Evolutionary conservation across 805 yeast genomes (phyloP).

Genomic region (Lipomyces orientalis): DNA sequence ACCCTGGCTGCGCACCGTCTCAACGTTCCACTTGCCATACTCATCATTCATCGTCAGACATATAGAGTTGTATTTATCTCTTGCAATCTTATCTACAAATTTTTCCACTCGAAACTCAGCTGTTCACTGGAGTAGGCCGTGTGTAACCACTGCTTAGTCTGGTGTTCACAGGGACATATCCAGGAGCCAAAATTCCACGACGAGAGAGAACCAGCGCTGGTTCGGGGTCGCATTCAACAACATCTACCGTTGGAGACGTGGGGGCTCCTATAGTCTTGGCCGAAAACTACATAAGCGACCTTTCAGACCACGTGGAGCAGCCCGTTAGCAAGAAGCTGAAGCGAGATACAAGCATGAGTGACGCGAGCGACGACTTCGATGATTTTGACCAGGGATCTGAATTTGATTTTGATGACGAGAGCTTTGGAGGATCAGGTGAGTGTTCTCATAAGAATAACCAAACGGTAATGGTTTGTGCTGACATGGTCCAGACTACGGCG

Average conservation of each 20-base stretch:
- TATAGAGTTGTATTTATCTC: background rate
- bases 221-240: background rate
- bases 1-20: background rate
- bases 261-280: background rate
- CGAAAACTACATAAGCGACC: background rate
- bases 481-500: conserved; percentile 27
- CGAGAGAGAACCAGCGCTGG: background rate
- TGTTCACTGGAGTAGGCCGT: conserved; percentile 1
- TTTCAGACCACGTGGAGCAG: background rate
- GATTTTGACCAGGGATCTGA: conserved; percentile 34
- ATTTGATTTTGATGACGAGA: conserved; percentile 34
- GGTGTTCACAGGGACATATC: conserved; percentile 2
- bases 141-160: background rate
- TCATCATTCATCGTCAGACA: background rate
- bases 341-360: conserved; percentile 23
- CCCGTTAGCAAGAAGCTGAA: conserved; percentile 9
- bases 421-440: conserved; percentile 34
- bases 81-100: background rate
- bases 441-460: background rate
- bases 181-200: conserved; percentile 2
- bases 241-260: conserved; percentile 1
- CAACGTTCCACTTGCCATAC: background rate
- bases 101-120: background rate
- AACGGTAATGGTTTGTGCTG: background rate
- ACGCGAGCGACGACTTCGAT: conserved; percentile 30